These are phyloP conservation scores for Oryza longistaminata DNA, from an alignment of 176 grass and related monocot species.

Conservation along the genomic window DNA sequence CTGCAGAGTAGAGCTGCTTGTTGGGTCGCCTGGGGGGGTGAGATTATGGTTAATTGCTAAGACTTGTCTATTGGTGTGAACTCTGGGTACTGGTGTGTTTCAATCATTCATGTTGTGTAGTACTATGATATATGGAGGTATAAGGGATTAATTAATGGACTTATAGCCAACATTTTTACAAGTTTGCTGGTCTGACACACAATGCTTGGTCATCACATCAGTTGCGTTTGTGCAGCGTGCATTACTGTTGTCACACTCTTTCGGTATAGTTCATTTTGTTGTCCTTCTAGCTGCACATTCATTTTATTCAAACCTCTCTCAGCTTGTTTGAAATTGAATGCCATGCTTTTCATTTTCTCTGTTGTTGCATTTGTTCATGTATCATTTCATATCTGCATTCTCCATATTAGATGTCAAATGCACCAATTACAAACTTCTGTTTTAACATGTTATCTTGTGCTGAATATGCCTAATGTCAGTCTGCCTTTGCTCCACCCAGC, in stretches of 20 bases:
- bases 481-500: slow-evolving; percentile 53
- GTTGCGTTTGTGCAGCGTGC: not conserved
- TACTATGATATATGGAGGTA: not conserved
- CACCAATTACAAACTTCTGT: not conserved
- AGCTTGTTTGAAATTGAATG: not conserved
- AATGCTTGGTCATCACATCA: not conserved
- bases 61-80: not conserved
- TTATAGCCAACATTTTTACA: not conserved
- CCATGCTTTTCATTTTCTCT: not conserved
- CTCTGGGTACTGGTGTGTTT: slow-evolving; percentile 5
- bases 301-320: not conserved
- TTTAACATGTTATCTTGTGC: slow-evolving; percentile 22
- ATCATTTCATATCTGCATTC: slow-evolving; percentile 23
- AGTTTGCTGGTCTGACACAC: not conserved
- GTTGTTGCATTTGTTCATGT: not conserved
- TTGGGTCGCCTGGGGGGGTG: not conserved
- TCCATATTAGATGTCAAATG: slow-evolving; percentile 12
- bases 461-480: slow-evolving; percentile 17
- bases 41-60: not conserved
- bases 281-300: slow-evolving; percentile 22
- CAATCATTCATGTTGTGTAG: not conserved
- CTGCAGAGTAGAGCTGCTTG: slow-evolving; percentile 3
- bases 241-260: not conserved
- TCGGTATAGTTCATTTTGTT: not conserved
- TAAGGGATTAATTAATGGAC: not conserved